A percentile compares a stretch with the other conserved stretches of the same genome.
Evolutionary conservation across 179 eudicot genomes (phyloP).

Genomic region (Spinacia oleracea): DNA sequence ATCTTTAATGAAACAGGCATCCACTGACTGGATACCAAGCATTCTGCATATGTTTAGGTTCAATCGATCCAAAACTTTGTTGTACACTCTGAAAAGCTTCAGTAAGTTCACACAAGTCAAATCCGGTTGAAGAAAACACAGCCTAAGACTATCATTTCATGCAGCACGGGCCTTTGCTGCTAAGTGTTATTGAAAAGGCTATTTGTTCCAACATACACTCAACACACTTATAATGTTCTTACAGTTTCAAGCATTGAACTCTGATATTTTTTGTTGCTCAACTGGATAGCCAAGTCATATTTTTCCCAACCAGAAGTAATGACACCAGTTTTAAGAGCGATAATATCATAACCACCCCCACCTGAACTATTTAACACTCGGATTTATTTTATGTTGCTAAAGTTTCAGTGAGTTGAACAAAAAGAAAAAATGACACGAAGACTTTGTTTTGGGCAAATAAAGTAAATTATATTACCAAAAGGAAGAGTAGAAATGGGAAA

Average conservation of each 20-base stretch:
- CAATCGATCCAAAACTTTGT: constrained; percentile 87
- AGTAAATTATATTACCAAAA: too few species aligned
- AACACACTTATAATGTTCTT: not conserved
- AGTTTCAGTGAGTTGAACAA: too few species aligned
- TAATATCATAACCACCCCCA: too few species aligned
- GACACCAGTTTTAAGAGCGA: not conserved
- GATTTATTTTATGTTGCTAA: too few species aligned
- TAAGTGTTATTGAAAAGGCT: not conserved
- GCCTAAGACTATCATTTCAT: not conserved
- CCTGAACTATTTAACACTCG: too few species aligned
- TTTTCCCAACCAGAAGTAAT: too few species aligned
- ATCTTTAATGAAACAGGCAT: constrained; percentile 46
- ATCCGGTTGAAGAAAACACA: not conserved
- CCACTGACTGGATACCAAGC: constrained; percentile 94
- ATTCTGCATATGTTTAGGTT: constrained; percentile 87
- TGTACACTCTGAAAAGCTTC: constrained; percentile 52
- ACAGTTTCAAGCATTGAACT: not conserved
- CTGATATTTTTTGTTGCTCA: too few species aligned
- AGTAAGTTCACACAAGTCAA: not conserved
- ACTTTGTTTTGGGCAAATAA: too few species aligned
- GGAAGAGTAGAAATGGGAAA: too few species aligned
- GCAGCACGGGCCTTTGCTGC: not conserved
- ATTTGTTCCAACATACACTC: not conserved
- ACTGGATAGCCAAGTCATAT: too few species aligned
- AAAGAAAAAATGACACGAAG: too few species aligned